A percentile compares a stretch with the other conserved stretches of the same genome.
phyloP scores from a whole-genome alignment of 441 rosid species.

The Capsella rubella region DNA sequence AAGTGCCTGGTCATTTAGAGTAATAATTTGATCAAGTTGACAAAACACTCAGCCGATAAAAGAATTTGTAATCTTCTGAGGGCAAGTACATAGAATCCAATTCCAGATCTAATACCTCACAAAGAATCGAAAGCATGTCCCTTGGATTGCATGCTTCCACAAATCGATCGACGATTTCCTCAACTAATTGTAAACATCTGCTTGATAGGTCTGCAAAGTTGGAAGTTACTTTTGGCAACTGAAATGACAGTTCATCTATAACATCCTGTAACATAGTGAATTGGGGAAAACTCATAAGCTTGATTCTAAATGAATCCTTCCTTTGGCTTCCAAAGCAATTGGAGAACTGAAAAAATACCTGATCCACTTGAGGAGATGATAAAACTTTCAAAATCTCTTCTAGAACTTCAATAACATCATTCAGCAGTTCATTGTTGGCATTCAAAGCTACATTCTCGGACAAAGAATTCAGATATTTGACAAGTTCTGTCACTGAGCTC shows the following conservation, averaged over 20 bases:
- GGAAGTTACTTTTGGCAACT: conserved; percentile 71
- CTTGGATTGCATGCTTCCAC: conserved; percentile 71
- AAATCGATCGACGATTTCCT: conserved; percentile 56
- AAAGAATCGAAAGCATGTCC: conserved; percentile 86
- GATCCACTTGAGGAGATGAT: conserved; percentile 57
- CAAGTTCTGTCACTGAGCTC: conserved; percentile 54
- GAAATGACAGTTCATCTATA: conserved; percentile 77
- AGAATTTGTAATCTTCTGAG: conserved; percentile 6
- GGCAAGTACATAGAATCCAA: conserved; percentile 7
- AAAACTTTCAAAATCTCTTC: conserved; percentile 47
- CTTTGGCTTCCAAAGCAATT: neutral
- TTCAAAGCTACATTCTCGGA: conserved; percentile 47
- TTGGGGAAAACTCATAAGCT: conserved; percentile 18
- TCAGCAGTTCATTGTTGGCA: conserved; percentile 46
- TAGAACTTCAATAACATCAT: conserved; percentile 55
- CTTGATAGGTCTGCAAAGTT: conserved; percentile 61
- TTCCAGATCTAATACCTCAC: conserved; percentile 63
- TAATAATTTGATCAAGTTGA: conserved; percentile 12
- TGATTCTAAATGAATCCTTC: neutral
- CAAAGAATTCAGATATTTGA: conserved; percentile 56
- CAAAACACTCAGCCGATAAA: neutral
- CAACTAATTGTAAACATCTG: conserved; percentile 57
- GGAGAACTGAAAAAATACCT: conserved; percentile 49
- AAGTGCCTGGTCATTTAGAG: conserved; percentile 70
- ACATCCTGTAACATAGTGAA: conserved; percentile 53